Base-by-base conservation (phyloP, 352 stramenopile genomes). In the Phytophthora ramorum region DNA sequence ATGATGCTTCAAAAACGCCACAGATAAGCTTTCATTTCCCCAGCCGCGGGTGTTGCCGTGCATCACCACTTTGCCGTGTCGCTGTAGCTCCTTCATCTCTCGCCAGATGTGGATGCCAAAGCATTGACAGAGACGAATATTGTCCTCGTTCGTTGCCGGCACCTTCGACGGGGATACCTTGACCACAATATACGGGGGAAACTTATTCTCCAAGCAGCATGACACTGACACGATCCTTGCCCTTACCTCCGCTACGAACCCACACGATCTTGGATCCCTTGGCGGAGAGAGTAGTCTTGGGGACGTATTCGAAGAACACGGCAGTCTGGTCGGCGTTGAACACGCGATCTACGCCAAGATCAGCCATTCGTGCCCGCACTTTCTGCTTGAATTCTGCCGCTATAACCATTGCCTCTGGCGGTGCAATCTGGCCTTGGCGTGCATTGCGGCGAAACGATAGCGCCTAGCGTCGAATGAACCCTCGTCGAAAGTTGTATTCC, bases 321-420 rank as follows among this genome's bases (percentile, higher is more conserved):
- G 55, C 60, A 3, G 61, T 75, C 43, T 75, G 66, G 41, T 81
- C 51, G 0, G 66, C 73, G 44, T 76, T 81, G 52, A 59, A 76
- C 0, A 75, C 45, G 16, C 14, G 41, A 22, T 59, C 32, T 0
- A 77, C 67, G 13, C n/a, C 52, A 6, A 48, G 19, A 16, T 48
- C n/a, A 16, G 7, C n/a, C 41, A 48, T 48, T 28, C 7, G 22
- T n/a, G n/a, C 41, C 41, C 41, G n/a, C 41, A 48, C 41, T 48
- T 48, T 48, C 7, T 48, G 1, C 17, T 48, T 48, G 17, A 48
- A 48, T 9, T 26, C 41, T 28, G 17, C 41, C 7, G 41, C 41
- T 30, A 48, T 48, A 30, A n/a, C 20, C 17, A 30, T 26, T 26
- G 41, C 41, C 1, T 48, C 41, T 1, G 41, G 41, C 7, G 41